A percentile compares a stretch with the other conserved stretches of the same genome.
Evolutionary conservation across 495 filamentous ascomycete species (phyloP).

Genomic region (Penicillium subrubescens): DNA sequence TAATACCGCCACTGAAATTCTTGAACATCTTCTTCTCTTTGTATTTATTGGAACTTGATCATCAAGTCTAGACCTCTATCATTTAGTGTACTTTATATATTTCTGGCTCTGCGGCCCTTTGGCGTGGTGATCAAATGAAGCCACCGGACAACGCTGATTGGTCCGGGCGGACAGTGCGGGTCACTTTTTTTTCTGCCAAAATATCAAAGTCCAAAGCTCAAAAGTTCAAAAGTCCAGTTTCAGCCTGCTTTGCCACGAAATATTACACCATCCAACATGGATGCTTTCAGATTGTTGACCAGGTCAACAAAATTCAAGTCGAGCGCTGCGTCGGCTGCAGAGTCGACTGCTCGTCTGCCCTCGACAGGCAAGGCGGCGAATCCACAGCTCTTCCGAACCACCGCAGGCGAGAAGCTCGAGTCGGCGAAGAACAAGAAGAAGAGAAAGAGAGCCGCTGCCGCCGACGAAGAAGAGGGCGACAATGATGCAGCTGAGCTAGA

Average conservation of each 20-base stretch:
- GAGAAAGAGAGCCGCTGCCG: conserved; percentile 36
- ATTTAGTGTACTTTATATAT: background rate
- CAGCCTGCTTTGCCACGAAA: conserved; percentile 6
- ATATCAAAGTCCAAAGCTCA: conserved; percentile 29
- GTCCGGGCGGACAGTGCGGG: conserved; percentile 32
- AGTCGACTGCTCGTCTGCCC: conserved; percentile 38
- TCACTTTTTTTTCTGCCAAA: conserved; percentile 30
- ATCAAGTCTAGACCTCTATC: background rate
- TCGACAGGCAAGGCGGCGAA: conserved; percentile 53
- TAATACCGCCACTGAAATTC: background rate
- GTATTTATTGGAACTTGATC: background rate
- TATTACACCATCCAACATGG: conserved; percentile 39
- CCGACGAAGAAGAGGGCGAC: conserved; percentile 27
- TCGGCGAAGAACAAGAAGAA: conserved; percentile 42
- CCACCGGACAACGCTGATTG: conserved; percentile 33
- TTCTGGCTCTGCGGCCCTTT: background rate
- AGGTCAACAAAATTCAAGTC: conserved; percentile 55
- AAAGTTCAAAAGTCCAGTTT: conserved; percentile 3
- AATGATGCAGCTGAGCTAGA: conserved; percentile 34
- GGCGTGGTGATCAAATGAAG: background rate
- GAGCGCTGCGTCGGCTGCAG: conserved; percentile 21
- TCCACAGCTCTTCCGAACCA: conserved; percentile 55
- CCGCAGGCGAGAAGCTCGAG: conserved; percentile 36
- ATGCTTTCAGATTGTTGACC: conserved; percentile 57
- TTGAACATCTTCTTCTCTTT: too few species aligned